These are phyloP conservation scores for Pestalotiopsis sp. DNA, from an alignment of 2,329 filamentous ascomycete genomes.

Conservation along the genomic window DNA sequence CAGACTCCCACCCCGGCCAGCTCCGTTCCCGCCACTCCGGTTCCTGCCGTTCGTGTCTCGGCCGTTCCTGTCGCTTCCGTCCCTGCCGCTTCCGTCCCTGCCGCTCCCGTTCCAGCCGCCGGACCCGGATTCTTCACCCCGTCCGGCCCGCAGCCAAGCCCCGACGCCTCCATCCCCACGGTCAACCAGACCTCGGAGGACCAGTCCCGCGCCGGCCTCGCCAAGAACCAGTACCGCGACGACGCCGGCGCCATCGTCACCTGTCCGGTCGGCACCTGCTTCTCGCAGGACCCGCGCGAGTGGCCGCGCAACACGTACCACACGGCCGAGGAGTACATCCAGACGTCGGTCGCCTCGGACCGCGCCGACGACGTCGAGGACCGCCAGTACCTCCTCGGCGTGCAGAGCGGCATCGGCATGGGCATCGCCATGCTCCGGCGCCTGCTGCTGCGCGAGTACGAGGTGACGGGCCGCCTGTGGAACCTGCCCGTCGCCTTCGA, in stretches of 20 bases:
- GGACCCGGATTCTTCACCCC: too few relatives aligned
- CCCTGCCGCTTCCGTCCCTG: too few relatives aligned
- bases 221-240: background rate
- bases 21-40: too few relatives aligned
- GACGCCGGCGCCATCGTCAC: too few relatives aligned
- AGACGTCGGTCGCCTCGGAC: background rate
- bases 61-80: too few relatives aligned
- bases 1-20: too few relatives aligned
- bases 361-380: conserved; percentile 13
- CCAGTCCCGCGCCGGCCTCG: background rate
- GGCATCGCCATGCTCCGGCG: conserved; percentile 19
- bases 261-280: background rate
- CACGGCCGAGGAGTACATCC: background rate
- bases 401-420: conserved; percentile 26
- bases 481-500: background rate
- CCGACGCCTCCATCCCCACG: too few relatives aligned
- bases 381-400: conserved; percentile 19
- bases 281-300: background rate
- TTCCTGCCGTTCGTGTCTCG: too few relatives aligned
- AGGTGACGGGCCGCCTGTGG: conserved; percentile 17
- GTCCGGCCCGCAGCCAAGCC: too few relatives aligned
- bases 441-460: conserved; percentile 20
- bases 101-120: too few relatives aligned
- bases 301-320: background rate
- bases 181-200: too few relatives aligned